Evolutionary conservation across 257 asterid species (phyloP).

Genomic region (Ajuga chamaepitys): DNA sequence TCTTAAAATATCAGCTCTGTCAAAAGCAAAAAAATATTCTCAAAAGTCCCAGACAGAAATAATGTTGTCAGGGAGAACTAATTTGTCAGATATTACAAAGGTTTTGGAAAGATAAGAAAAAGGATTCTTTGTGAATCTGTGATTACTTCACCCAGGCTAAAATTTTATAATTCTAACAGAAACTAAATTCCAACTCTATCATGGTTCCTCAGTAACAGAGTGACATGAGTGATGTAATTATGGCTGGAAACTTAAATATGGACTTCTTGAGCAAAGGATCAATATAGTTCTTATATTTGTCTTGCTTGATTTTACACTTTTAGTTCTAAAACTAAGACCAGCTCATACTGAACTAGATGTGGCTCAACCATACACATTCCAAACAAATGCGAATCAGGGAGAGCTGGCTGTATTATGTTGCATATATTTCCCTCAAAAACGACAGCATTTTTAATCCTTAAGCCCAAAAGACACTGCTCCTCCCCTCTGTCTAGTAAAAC

Average conservation of each 20-base stretch:
- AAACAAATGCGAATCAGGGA: not conserved
- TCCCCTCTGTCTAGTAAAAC: not conserved
- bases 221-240: not conserved
- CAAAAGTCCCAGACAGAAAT: not conserved
- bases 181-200: conserved; percentile 5
- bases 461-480: not conserved
- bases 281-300: not conserved
- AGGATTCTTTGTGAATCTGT: not conserved
- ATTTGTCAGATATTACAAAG: not conserved
- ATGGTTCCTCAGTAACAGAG: not conserved
- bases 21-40: conserved; percentile 22
- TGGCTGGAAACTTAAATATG: not conserved
- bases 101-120: not conserved
- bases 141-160: not conserved
- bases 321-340: not conserved
- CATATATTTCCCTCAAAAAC: not conserved
- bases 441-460: not conserved
- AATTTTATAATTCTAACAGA: not conserved
- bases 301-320: not conserved
- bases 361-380: not conserved
- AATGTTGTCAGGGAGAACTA: not conserved
- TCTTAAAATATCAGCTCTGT: conserved; percentile 91
- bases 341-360: not conserved
- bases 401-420: not conserved
- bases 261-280: not conserved